A percentile compares a stretch with the other conserved stretches of the same genome.
phyloP scores from a whole-genome alignment of 495 filamentous ascomycete genomes.

The Penicillium paradoxum region DNA sequence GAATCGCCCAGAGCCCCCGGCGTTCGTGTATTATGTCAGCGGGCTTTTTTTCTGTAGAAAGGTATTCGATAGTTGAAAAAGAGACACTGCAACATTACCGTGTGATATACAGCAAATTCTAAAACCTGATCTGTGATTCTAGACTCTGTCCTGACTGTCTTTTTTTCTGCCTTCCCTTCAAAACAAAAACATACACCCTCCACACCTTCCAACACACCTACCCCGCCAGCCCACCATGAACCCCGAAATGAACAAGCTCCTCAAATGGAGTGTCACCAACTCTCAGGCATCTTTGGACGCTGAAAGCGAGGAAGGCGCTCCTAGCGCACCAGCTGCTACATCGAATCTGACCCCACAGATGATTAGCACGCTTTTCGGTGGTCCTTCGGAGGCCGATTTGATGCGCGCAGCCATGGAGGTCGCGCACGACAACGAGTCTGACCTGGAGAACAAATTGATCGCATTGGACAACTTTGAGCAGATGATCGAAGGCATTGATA shows the following conservation, averaged over 20 bases:
- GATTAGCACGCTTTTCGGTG: slow-evolving; percentile 69
- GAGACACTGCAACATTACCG: not conserved
- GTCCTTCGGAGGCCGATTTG: slow-evolving; percentile 79
- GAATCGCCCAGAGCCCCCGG: slow-evolving; percentile 20
- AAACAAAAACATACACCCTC: slow-evolving; percentile 11
- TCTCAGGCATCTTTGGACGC: slow-evolving; percentile 32
- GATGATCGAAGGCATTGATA: slow-evolving; percentile 86
- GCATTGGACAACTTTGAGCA: slow-evolving; percentile 98
- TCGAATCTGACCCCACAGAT: slow-evolving; percentile 56
- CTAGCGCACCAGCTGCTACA: slow-evolving; percentile 36
- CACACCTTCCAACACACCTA: not conserved
- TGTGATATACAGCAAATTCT: not conserved
- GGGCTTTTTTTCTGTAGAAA: not conserved
- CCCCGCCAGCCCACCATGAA: slow-evolving; percentile 39
- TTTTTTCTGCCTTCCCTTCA: not conserved
- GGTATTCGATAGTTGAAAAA: not conserved
- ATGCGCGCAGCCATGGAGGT: slow-evolving; percentile 80
- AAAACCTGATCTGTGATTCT: not conserved
- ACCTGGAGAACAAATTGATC: slow-evolving; percentile 70
- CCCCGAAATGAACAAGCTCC: slow-evolving; percentile 66
- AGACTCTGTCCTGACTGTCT: not conserved
- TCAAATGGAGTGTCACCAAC: slow-evolving; percentile 93
- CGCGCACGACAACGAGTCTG: slow-evolving; percentile 56
- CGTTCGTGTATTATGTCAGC: slow-evolving; percentile 13
- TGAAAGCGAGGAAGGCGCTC: slow-evolving; percentile 21